phyloP scores from a whole-genome alignment of 768 basidiomycete species.

The Trametes coccinea region DNA sequence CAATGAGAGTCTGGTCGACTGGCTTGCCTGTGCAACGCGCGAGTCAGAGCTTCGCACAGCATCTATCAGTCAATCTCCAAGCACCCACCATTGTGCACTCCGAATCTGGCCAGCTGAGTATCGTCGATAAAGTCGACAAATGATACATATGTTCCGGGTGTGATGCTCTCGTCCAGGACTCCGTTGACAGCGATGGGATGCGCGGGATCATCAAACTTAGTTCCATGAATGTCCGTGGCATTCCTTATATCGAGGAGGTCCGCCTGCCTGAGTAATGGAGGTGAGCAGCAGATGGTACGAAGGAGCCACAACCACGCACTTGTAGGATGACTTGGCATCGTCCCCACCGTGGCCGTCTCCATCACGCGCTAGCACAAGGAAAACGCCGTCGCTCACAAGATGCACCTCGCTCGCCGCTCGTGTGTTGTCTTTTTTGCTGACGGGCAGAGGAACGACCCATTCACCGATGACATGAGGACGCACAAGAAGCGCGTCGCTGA shows the following conservation, averaged over 20 bases:
- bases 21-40: conserved; percentile 40
- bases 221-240: conserved; percentile 63
- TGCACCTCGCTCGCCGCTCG: conserved; percentile 56
- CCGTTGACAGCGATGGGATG: conserved; percentile 55
- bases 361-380: conserved; percentile 61
- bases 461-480: conserved; percentile 50
- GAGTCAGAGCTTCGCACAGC: neutral
- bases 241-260: conserved; percentile 57
- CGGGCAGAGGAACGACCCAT: conserved; percentile 60
- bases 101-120: conserved; percentile 57
- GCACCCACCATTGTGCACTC: conserved; percentile 57
- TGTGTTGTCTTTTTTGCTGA: conserved; percentile 52
- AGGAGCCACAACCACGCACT: conserved; percentile 36
- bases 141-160: conserved; percentile 52
- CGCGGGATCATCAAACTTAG: conserved; percentile 52
- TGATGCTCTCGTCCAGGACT: conserved; percentile 45
- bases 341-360: conserved; percentile 58
- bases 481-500: conserved; percentile 35
- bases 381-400: conserved; percentile 53
- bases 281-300: neutral
- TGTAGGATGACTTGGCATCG: conserved; percentile 51
- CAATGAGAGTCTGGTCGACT: conserved; percentile 53
- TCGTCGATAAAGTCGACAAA: conserved; percentile 59
- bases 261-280: conserved; percentile 44
- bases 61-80: no score